Percentiles rank a stretch among this genome's conserved stretches.
These are phyloP conservation scores for Microbotryomycetes sp. DNA, from an alignment of 1,284 basidiomycete species.

Conservation along the genomic window DNA sequence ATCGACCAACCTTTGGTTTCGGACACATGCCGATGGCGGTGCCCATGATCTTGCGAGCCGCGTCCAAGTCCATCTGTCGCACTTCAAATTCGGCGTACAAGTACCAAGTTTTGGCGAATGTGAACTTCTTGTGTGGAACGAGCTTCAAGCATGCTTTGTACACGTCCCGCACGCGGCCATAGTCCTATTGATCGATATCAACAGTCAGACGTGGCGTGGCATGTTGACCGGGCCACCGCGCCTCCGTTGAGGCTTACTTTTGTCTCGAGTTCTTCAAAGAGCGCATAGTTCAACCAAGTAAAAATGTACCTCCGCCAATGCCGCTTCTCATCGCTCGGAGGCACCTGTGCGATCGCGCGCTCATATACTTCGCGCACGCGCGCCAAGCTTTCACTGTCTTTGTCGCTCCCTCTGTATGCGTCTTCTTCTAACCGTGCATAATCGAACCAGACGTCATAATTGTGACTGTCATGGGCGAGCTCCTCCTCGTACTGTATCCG, in stretches of 20 bases:
- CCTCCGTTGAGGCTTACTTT: constrained; percentile 50
- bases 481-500: constrained; percentile 97
- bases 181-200: constrained; percentile 52
- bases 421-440: constrained; percentile 89
- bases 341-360: constrained; percentile 89
- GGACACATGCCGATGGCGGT: constrained; percentile 90
- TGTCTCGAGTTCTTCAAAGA: constrained; percentile 94
- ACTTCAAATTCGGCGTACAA: constrained; percentile 89
- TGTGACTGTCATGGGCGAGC: constrained; percentile 72
- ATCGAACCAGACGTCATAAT: constrained; percentile 99
- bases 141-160: constrained; percentile 84
- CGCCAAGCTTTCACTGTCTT: constrained; percentile 51
- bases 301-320: constrained; percentile 97
- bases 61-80: constrained; percentile 68
- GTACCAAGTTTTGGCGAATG: constrained; percentile 92
- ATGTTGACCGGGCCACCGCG: not conserved
- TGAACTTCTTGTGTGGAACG: constrained; percentile 92
- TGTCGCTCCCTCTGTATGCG: constrained; percentile 51
- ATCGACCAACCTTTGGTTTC: constrained; percentile 58
- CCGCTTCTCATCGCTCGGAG: constrained; percentile 77
- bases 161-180: constrained; percentile 73
- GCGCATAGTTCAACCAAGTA: constrained; percentile 63
- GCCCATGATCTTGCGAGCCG: constrained; percentile 85
- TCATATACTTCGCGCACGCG: constrained; percentile 92
- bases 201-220: not conserved